These are phyloP conservation scores for Claviceps purpurea DNA, from an alignment of 2,329 filamentous ascomycete genomes.

Conservation along the genomic window DNA sequence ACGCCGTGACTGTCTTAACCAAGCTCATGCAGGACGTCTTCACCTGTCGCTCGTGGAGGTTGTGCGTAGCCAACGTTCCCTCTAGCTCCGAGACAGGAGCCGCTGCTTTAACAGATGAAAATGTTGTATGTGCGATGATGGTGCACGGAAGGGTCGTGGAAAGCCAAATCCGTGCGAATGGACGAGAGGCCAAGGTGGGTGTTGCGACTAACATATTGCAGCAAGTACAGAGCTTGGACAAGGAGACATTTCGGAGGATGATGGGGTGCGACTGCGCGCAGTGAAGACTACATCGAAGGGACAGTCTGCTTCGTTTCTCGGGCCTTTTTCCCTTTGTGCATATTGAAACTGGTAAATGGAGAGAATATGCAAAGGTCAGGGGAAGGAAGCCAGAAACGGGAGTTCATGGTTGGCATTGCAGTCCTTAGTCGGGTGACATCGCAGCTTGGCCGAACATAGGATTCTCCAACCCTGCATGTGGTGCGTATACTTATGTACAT, in stretches of 20 bases:
- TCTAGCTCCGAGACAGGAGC: conserved; percentile 27
- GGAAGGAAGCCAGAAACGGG: too few relatives aligned
- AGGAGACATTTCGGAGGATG: conserved; percentile 43
- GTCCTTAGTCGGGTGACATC: too few relatives aligned
- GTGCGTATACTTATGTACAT: too few relatives aligned
- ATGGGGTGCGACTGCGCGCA: conserved; percentile 51
- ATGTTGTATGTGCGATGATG: conserved; percentile 58
- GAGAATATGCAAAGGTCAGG: too few relatives aligned
- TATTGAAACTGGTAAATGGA: too few relatives aligned
- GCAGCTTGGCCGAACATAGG: too few relatives aligned
- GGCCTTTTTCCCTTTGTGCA: background rate
- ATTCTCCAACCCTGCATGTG: too few relatives aligned
- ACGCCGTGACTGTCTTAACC: conserved; percentile 65
- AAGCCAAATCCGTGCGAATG: conserved; percentile 46
- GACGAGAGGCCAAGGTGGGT: conserved; percentile 58
- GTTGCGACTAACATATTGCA: conserved; percentile 47
- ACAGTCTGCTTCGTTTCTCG: background rate
- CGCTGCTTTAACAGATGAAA: conserved; percentile 27
- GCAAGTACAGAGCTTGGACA: conserved; percentile 28
- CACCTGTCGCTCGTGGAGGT: conserved; percentile 47
- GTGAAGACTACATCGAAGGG: background rate
- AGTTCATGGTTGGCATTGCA: too few relatives aligned
- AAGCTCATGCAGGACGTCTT: conserved; percentile 51
- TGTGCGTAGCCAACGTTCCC: conserved; percentile 34
- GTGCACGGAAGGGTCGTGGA: conserved; percentile 61